phyloP scores from a whole-genome alignment of 176 grass and related monocot species.

The Oryza longistaminata region DNA sequence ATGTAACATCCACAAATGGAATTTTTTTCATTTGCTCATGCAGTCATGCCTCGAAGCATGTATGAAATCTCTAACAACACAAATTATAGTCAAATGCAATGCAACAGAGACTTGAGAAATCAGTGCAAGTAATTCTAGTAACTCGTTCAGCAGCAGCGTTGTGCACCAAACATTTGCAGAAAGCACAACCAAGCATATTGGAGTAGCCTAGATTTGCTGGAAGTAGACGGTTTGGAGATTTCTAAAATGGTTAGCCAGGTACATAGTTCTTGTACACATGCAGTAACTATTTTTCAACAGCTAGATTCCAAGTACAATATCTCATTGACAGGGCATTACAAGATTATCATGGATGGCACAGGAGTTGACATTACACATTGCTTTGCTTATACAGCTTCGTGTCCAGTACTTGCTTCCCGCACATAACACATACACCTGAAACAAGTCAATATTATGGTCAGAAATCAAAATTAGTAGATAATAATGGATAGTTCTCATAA shows the following conservation, averaged over 20 bases:
- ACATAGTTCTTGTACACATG: not conserved
- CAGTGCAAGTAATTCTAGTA: too few species aligned
- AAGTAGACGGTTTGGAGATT: not conserved
- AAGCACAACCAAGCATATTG: not conserved
- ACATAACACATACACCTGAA: slow-evolving; percentile 93
- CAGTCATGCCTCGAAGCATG: too few species aligned
- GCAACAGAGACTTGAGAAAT: too few species aligned
- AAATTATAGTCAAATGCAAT: too few species aligned
- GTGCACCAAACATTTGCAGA: not conserved
- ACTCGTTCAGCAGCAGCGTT: too few species aligned
- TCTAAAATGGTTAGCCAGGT: slow-evolving; percentile 37
- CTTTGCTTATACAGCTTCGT: slow-evolving; percentile 98
- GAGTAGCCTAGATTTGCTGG: not conserved
- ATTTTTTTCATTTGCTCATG: too few species aligned
- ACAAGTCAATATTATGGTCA: not conserved
- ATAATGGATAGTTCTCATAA: not conserved
- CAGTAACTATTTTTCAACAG: not conserved
- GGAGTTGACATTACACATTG: slow-evolving; percentile 61
- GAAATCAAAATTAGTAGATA: slow-evolving; percentile 27
- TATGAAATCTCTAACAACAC: too few species aligned
- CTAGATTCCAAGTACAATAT: slow-evolving; percentile 4
- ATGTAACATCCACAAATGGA: too few species aligned
- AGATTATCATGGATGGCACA: not conserved
- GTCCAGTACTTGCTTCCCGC: slow-evolving; percentile 95
- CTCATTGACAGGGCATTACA: not conserved